These are phyloP conservation scores for Leishmania turanica DNA, from an alignment of 208 protist species.

Conservation along the genomic window DNA sequence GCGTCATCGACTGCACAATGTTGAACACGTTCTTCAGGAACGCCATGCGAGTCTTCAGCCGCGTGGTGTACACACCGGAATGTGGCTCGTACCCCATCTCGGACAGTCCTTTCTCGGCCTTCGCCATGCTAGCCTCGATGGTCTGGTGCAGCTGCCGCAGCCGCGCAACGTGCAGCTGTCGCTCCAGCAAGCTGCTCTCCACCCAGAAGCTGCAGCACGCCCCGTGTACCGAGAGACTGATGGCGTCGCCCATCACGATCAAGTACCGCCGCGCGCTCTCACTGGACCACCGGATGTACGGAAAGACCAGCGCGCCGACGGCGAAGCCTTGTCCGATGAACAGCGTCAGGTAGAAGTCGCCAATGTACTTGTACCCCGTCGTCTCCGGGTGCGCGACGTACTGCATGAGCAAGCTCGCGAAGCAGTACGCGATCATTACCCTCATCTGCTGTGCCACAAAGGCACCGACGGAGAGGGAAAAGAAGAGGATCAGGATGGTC, in stretches of 20 bases:
- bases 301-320: constrained; percentile 75
- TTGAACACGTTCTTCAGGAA: constrained; percentile 65
- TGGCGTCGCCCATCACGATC: constrained; percentile 62
- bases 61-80: constrained; percentile 56
- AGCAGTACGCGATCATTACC: constrained; percentile 71
- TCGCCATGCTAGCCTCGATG: constrained; percentile 48
- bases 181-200: constrained; percentile 55
- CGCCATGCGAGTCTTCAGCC: constrained; percentile 57
- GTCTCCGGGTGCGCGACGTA: constrained; percentile 47
- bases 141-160: constrained; percentile 77
- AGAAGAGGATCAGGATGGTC: constrained; percentile 70
- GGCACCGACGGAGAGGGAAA: constrained; percentile 54
- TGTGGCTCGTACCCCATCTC: constrained; percentile 88
- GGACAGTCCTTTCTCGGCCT: constrained; percentile 46
- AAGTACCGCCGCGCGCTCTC: constrained; percentile 76
- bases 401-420: constrained; percentile 76
- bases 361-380: constrained; percentile 68
- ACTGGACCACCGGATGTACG: constrained; percentile 87
- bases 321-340: constrained; percentile 77
- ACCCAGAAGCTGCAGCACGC: constrained; percentile 81
- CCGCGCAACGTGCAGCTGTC: constrained; percentile 71
- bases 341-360: constrained; percentile 74
- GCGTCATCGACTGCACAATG: constrained; percentile 71
- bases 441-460: constrained; percentile 80
- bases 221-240: constrained; percentile 81